Base-by-base conservation (phyloP, 495 filamentous ascomycete genomes). In the Aspergillus avenaceus region DNA sequence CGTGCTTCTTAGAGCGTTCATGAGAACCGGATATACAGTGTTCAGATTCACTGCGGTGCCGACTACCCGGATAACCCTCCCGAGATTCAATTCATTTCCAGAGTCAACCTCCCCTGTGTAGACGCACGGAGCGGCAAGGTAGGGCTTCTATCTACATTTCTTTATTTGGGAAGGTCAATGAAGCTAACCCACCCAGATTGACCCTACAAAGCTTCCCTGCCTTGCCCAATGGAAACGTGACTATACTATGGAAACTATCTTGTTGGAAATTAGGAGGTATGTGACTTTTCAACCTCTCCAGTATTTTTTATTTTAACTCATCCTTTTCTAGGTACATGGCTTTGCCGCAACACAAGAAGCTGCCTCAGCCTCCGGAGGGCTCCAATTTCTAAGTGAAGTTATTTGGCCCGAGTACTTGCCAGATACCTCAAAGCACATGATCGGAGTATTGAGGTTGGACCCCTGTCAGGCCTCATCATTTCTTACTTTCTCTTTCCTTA, bases 1-100 rank as follows among this genome's bases (percentile, higher is more conserved):
- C 16, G 45, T 21, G 13, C 31, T 12, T 28, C 41, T 25, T 58
- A 98, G 95, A 92, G 89, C 60, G 85, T 86, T 43, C 93, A 97
- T 62, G 95, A 98, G 75, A 97, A 97, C 70, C 86, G 93, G 51
- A 98, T 98, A 71, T 98, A 98, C 77, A 92, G 87, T 61, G 78
- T 97, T 48, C 95, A 96, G 67, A 96, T 98, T 67, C 89, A 97
- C 75, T 98, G 93, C 69, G 91, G 92, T 46, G 74, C 84, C 32
- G 74, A 88, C 50, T 98, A 98, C 64, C 93, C 93, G 6, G 90
- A 93, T 62, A 74, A 80, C 48, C 95, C 93, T 29, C 93, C 93
- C 0, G 83, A 82, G 13, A 86, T 98, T 55, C 83, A 91, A 61
- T 97, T 98, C 61, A 82, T 90, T 50, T 95, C 87, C 50, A 86